phyloP scores from a whole-genome alignment of 1,139 yeast genomes.

The Pichiaceae sp. region DNA sequence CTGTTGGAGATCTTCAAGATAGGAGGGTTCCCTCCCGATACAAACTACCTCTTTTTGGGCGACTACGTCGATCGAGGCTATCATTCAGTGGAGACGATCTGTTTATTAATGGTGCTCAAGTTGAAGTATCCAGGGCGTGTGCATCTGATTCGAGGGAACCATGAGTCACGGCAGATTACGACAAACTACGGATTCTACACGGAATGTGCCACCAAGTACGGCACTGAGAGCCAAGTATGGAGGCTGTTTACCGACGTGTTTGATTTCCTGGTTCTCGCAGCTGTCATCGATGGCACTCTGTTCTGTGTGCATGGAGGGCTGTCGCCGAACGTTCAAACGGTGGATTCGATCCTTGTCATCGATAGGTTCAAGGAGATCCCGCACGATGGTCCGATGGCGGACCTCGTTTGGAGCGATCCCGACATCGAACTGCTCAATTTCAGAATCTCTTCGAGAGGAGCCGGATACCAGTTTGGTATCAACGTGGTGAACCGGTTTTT shows the following conservation, averaged over 20 bases:
- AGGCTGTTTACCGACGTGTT: constrained; percentile 81
- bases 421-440: constrained; percentile 82
- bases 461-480: constrained; percentile 92
- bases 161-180: constrained; percentile 92
- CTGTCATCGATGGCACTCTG: constrained; percentile 85
- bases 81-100: constrained; percentile 86
- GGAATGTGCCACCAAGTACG: constrained; percentile 88
- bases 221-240: constrained; percentile 72
- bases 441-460: constrained; percentile 89
- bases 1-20: constrained; percentile 82
- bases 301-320: constrained; percentile 96
- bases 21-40: constrained; percentile 90
- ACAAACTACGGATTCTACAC: constrained; percentile 95
- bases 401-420: constrained; percentile 97
- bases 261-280: constrained; percentile 84
- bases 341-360: constrained; percentile 83
- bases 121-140: constrained; percentile 81
- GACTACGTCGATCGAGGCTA: constrained; percentile 90
- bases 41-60: constrained; percentile 86
- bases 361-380: constrained; percentile 93
- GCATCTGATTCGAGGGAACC: constrained; percentile 83
- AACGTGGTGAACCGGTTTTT: constrained; percentile 86
- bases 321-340: constrained; percentile 88
- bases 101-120: constrained; percentile 74
- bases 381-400: constrained; percentile 99